These are phyloP conservation scores for Hevea brasiliensis DNA, from an alignment of 345 rosid genomes.

Conservation along the genomic window DNA sequence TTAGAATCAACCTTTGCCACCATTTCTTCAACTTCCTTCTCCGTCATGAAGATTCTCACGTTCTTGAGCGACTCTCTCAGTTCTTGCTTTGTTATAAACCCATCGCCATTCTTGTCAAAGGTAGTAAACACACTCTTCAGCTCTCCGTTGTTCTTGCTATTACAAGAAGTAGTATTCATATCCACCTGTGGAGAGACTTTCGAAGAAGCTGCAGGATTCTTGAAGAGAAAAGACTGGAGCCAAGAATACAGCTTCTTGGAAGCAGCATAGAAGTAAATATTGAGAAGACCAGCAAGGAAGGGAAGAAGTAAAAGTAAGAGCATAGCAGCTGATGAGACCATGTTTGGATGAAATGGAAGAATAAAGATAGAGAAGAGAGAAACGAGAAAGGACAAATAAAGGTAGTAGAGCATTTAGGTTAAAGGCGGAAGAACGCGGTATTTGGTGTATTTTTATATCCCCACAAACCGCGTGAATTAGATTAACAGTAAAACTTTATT, in stretches of 20 bases:
- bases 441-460: constrained; percentile 30
- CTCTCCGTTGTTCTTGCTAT: constrained; percentile 9
- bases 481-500: too few species aligned
- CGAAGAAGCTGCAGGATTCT: background rate
- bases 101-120: constrained; percentile 38
- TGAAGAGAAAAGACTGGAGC: constrained; percentile 28
- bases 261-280: constrained; percentile 34
- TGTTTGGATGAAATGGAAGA: background rate
- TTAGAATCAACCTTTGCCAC: constrained; percentile 30
- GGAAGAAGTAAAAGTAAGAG: constrained; percentile 32
- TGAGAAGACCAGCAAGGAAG: constrained; percentile 39
- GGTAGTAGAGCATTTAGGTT: background rate
- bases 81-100: constrained; percentile 32
- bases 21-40: constrained; percentile 31
- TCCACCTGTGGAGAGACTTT: background rate
- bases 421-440: constrained; percentile 43
- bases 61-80: constrained; percentile 30
- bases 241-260: constrained; percentile 32
- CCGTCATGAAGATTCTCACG: constrained; percentile 29
- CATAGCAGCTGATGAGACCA: constrained; percentile 22
- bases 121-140: constrained; percentile 28
- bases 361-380: background rate
- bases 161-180: background rate
- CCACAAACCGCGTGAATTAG: constrained; percentile 57
- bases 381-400: background rate